Percentiles rank a stretch among this genome's conserved stretches.
phyloP scores from a whole-genome alignment of 2,329 filamentous ascomycete genomes.

The Xylariaceae sp. region DNA sequence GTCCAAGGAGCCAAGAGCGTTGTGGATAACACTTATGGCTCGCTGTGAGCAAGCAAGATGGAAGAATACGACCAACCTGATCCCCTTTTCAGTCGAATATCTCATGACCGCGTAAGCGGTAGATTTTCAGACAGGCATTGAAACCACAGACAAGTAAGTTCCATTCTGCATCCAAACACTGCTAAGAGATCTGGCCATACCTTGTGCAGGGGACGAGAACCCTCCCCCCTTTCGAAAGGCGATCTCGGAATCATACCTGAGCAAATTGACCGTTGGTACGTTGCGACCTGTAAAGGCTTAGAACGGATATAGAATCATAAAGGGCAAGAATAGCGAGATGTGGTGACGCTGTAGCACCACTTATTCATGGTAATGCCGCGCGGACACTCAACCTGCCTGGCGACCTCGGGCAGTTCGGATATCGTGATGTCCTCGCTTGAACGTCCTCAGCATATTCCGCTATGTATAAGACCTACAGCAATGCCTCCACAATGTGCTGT shows the following conservation, averaged over 20 bases:
- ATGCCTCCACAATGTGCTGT: too few relatives aligned
- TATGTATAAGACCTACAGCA: conserved; percentile 8
- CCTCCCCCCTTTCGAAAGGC: conserved; percentile 3
- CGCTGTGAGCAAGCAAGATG: too few relatives aligned
- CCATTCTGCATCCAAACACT: too few relatives aligned
- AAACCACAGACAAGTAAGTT: conserved; percentile 4
- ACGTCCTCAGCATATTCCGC: neutral
- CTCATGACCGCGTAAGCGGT: conserved; percentile 11
- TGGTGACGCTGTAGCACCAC: conserved; percentile 5
- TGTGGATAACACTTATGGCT: neutral
- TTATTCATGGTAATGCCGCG: conserved; percentile 4
- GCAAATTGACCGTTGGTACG: too few relatives aligned
- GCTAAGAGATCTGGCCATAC: too few relatives aligned
- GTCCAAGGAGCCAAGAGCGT: neutral
- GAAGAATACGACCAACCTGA: too few relatives aligned
- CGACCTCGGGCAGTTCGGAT: conserved; percentile 8
- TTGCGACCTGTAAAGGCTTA: neutral
- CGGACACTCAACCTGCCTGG: conserved; percentile 2
- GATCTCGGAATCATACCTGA: too few relatives aligned
- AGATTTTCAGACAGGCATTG: neutral
- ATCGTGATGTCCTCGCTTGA: conserved; percentile 5
- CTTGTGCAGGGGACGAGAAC: conserved; percentile 1
- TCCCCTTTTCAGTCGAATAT: conserved; percentile 1
- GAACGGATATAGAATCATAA: neutral
- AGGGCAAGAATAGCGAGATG: neutral